Percentiles rank a stretch among this genome's conserved stretches.
These are phyloP conservation scores for Nitzschia sp. DNA, from an alignment of 108 stramenopile genomes.

Conservation along the genomic window DNA sequence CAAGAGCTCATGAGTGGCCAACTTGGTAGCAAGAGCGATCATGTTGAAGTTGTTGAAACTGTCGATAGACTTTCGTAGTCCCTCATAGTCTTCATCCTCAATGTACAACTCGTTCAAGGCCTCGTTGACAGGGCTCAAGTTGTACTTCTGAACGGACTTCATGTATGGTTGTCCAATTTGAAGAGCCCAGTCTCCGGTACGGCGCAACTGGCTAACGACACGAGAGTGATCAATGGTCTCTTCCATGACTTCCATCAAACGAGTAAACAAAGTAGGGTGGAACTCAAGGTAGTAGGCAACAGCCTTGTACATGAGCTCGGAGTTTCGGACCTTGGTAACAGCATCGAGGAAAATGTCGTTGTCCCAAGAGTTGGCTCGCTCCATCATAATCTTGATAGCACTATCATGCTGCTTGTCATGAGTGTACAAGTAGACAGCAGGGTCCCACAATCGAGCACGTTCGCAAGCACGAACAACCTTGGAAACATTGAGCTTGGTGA, in stretches of 20 bases:
- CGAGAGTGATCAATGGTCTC: conserved; percentile 95
- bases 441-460: conserved; percentile 92
- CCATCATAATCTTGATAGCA: conserved; percentile 98
- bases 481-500: conserved; percentile 94
- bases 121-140: conserved; percentile 98
- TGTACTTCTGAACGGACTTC: conserved; percentile 94
- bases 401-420: conserved; percentile 96
- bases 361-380: conserved; percentile 89
- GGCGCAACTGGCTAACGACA: conserved; percentile 94
- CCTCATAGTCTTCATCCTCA: conserved; percentile 98
- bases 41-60: conserved; percentile 99
- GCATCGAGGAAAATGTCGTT: conserved; percentile 97
- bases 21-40: conserved; percentile 94
- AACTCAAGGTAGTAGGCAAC: conserved; percentile 91
- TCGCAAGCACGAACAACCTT: conserved; percentile 99
- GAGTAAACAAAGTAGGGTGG: conserved; percentile 89
- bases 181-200: conserved; percentile 92
- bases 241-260: conserved; percentile 93
- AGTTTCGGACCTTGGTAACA: conserved; percentile 94
- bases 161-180: conserved; percentile 91
- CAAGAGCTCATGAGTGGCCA: conserved; percentile 97
- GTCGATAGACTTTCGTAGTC: conserved; percentile 92
- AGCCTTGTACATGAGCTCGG: conserved; percentile 98
- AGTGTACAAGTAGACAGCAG: conserved; percentile 97
- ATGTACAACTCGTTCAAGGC: conserved; percentile 97